Percentiles rank a stretch among this genome's conserved stretches.
These are phyloP conservation scores for Mortierella sp. DNA, from an alignment of 371 early-diverging fungal genomes.

Conservation along the genomic window DNA sequence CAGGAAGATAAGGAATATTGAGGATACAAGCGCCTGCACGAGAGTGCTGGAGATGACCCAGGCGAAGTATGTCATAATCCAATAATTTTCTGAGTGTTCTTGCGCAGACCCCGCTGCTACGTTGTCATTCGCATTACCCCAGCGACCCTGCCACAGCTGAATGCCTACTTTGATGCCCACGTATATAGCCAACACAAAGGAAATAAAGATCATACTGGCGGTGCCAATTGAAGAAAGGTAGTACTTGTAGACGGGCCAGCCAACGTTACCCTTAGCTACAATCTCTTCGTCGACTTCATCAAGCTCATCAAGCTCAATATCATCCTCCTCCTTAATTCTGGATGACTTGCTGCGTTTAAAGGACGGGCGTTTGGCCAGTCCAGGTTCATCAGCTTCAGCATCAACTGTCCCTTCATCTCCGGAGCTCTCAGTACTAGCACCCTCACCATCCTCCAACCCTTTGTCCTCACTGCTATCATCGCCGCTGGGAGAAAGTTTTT, in stretches of 20 bases:
- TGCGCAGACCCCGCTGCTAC: not conserved
- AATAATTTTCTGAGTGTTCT: constrained; percentile 6
- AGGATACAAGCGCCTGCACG: not conserved
- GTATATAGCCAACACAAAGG: not conserved
- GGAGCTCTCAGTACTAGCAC: not conserved
- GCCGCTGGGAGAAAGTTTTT: not conserved
- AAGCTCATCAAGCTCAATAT: constrained; percentile 18
- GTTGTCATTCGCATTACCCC: constrained; percentile 22
- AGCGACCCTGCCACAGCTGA: constrained; percentile 18
- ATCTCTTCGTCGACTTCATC: constrained; percentile 26
- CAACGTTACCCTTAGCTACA: constrained; percentile 19
- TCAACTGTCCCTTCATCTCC: not conserved
- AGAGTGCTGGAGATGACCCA: constrained; percentile 21
- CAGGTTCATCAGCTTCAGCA: not conserved
- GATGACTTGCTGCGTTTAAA: not conserved
- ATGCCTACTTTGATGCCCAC: not conserved
- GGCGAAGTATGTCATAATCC: constrained; percentile 28
- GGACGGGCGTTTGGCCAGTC: not conserved
- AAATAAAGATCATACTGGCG: constrained; percentile 3
- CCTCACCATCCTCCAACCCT: not conserved
- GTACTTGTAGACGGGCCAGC: constrained; percentile 39
- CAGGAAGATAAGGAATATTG: constrained; percentile 9
- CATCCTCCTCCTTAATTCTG: constrained; percentile 8
- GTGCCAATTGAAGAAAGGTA: constrained; percentile 16
- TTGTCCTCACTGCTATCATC: not conserved